Base-by-base conservation (phyloP, 257 asterid species). In the Solanum okadae region DNA sequence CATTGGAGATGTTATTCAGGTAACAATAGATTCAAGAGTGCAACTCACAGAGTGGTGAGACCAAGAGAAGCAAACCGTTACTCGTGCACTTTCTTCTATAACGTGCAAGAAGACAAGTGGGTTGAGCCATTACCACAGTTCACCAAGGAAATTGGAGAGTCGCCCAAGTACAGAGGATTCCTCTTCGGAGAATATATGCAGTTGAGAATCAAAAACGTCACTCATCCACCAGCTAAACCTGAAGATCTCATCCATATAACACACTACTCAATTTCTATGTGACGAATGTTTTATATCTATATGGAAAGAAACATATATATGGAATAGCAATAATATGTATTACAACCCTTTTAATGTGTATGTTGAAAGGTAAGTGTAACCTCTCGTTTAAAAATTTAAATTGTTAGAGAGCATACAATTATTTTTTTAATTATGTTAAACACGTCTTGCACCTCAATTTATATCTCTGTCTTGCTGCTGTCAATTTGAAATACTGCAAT, bases 61-160 rank as follows among this genome's bases (percentile, higher is more conserved):
- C 86, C 85, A 4, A 71, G 78, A 61, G 92, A 88, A 71, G 87
- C 56, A 84, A 89, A 89, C 86, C 90, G 94, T 23, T 87, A 90
- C 84, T 42, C 49, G 49, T 42, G 13, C 15, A 3, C 13, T 10
- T 42, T 91, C 78, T 93, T 92, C 93, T 88, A 92, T n/a, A 90
- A 84, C 78, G 67, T 92, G 88, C 87, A 42, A 3, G 94, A 91
- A 61, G 93, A 92, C 67, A 90, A 90, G 56, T 90, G 93, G 94
- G 89, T 94, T 10, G 95, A 94, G 49, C 98, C 95, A 72, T 87
- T 92, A 34, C 91, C 92, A 6, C 89, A 90, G 13, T 92, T 93
- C 18, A 92, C 94, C 0, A 0, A 72, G 31, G 88, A 92, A 6
- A 89, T 91, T 6, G 92, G 92, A 27, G 92, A 92, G 82, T 11